phyloP scores from a whole-genome alignment of 192 early-diverging fungal species.

The Helicostylum pulchrum region DNA sequence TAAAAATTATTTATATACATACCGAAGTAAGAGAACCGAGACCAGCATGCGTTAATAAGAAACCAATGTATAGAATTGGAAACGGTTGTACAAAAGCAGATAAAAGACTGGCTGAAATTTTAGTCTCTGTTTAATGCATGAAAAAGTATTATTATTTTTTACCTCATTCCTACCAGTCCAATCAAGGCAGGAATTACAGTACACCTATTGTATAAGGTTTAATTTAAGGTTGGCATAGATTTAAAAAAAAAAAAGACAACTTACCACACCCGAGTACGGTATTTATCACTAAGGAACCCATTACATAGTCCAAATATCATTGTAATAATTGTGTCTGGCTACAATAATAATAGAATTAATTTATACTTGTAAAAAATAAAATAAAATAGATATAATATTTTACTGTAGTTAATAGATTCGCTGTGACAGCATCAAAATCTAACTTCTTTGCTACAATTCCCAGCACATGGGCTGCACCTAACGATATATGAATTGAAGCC shows the following conservation, averaged over 20 bases:
- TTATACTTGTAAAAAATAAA: neutral
- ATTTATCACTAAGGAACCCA: slow-evolving; percentile 33
- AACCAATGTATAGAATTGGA: slow-evolving; percentile 28
- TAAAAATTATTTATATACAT: slow-evolving; percentile 2
- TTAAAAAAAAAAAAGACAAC: neutral
- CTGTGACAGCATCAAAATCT: slow-evolving; percentile 33
- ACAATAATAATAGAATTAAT: neutral
- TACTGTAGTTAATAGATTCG: slow-evolving; percentile 38
- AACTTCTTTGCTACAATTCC: slow-evolving; percentile 37
- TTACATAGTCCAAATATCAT: slow-evolving; percentile 31
- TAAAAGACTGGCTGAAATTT: slow-evolving; percentile 17
- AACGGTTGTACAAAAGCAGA: slow-evolving; percentile 38
- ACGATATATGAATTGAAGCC: slow-evolving; percentile 29
- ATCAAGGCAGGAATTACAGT: slow-evolving; percentile 30
- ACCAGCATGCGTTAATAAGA: slow-evolving; percentile 31
- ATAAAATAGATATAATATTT: neutral
- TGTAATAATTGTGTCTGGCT: slow-evolving; percentile 38
- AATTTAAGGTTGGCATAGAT: neutral
- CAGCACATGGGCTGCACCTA: slow-evolving; percentile 28
- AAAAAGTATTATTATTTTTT: neutral
- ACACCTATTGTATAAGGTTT: slow-evolving; percentile 22
- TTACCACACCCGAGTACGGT: slow-evolving; percentile 31
- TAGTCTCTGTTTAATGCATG: neutral
- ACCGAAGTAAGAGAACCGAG: slow-evolving; percentile 26
- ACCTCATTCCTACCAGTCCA: slow-evolving; percentile 32